Evolutionary conservation across 2,329 filamentous ascomycete genomes (phyloP).

Genomic region (Geosmithia morbida): DNA sequence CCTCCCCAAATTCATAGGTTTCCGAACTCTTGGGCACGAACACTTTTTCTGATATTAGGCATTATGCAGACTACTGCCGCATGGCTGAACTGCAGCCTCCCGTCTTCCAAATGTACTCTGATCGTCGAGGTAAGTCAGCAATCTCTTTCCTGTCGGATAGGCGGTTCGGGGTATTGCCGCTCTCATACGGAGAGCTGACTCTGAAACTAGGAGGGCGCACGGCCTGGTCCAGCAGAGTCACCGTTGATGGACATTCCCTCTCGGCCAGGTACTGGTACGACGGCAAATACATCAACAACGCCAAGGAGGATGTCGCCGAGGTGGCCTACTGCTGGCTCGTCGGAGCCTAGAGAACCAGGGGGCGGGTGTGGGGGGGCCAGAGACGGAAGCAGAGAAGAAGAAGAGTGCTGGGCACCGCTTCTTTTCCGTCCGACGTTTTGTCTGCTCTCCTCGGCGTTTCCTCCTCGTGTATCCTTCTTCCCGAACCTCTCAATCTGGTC

Average conservation of each 20-base stretch:
- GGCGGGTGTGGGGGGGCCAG: constrained; percentile 2
- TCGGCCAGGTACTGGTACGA: constrained; percentile 85
- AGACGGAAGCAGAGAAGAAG: not conserved
- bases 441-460: not conserved
- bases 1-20: too few species aligned
- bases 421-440: not conserved
- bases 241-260: constrained; percentile 49
- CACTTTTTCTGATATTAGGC: too few species aligned
- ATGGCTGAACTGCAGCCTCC: constrained; percentile 32
- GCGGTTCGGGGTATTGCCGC: too few species aligned
- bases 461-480: too few species aligned
- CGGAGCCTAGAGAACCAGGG: constrained; percentile 10
- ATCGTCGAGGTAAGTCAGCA: constrained; percentile 45
- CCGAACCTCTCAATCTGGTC: too few species aligned
- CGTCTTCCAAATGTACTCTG: constrained; percentile 51
- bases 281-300: constrained; percentile 74
- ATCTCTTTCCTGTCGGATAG: too few species aligned
- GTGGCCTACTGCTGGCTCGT: constrained; percentile 50
- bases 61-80: constrained; percentile 35
- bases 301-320: constrained; percentile 83
- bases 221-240: constrained; percentile 75
- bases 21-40: not conserved
- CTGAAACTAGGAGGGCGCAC: constrained; percentile 59
- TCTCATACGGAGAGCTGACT: not conserved
- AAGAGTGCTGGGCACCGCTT: not conserved